Evolutionary conservation across 208 protist genomes (phyloP).

Genomic region (Trypanosoma caninum): DNA sequence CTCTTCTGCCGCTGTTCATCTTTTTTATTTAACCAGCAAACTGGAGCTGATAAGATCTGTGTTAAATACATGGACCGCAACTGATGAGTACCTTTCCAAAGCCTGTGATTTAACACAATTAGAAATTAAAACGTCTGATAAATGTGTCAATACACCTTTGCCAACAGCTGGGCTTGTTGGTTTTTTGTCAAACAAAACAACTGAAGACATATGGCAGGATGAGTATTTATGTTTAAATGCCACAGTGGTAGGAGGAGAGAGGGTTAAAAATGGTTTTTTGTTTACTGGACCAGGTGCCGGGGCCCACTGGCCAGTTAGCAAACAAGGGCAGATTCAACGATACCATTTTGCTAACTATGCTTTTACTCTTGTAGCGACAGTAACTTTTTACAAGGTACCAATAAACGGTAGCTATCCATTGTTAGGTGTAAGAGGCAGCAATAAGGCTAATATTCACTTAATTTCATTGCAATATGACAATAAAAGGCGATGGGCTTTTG

Average conservation of each 20-base stretch:
- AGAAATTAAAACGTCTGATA: neutral
- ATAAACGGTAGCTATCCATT: neutral
- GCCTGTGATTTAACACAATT: neutral
- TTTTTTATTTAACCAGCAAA: slow-evolving; percentile 6
- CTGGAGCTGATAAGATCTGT: slow-evolving; percentile 9
- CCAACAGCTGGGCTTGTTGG: slow-evolving; percentile 12
- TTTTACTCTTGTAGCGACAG: slow-evolving; percentile 15
- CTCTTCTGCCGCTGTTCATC: too few relatives aligned
- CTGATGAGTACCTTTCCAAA: neutral
- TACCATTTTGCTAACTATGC: slow-evolving; percentile 7
- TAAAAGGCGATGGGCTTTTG: neutral
- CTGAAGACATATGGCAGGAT: neutral
- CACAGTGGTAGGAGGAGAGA: neutral
- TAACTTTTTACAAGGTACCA: slow-evolving; percentile 4
- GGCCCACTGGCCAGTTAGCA: slow-evolving; percentile 9
- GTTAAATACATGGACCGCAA: slow-evolving; percentile 1
- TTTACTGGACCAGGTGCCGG: slow-evolving; percentile 4
- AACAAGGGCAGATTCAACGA: slow-evolving; percentile 15
- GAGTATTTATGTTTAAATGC: slow-evolving; percentile 11
- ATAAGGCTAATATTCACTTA: neutral
- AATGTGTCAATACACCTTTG: neutral
- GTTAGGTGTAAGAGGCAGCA: neutral
- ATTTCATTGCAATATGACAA: slow-evolving; percentile 5
- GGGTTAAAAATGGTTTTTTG: neutral
- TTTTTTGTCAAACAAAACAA: neutral